Base-by-base conservation (phyloP, 345 rosid genomes). In the Noccaea caerulescens region DNA sequence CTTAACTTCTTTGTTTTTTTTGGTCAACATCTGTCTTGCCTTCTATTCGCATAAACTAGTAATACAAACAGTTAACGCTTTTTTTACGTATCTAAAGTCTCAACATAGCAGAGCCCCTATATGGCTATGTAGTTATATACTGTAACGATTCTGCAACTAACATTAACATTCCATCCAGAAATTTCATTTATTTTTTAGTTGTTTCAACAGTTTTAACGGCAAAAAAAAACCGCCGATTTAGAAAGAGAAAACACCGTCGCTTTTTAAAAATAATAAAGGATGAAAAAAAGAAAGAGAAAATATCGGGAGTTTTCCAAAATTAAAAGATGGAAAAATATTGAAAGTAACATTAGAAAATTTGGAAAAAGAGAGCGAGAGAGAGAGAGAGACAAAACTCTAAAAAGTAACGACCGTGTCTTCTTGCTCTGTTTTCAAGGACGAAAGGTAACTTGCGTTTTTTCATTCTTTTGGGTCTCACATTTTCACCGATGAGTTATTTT, bases 131-230 rank as follows among this genome's bases (percentile, higher is more conserved):
- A 56, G 60, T 45, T 71, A 41, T 71, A 3, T n/a, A 54, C 37
- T 42, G 63, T 52, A 45, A 57, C 72, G 58, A 59, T 62, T 54
- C 53, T 54, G 64, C 45, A 37, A 69, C 65, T 61, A 69, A 18
- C 46, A 38, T 66, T 61, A 69, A 30, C 46, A 38, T 66, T 44
- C 33, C 54, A 43, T 60, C 25, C 27, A 60, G 11, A 42, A 33
- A 9, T 5, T 8, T 4, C 13, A 18, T 43, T 54, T 9, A 10
- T 32, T n/a, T 27, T 62, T 62, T 46, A 20, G 54, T 49, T 49
- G 42, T 54, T 56, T 32, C 65, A 76, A 76, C 79, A 76, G 79
- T 56, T 69, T 63, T 41, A 76, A 69, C 71, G 71, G 74, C 64
- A 46, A 44, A 54, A 63, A 63, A 36, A 61, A 76, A 74, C 78